These are phyloP conservation scores for Poterioochromonas sp. DNA, from an alignment of 352 stramenopile genomes.

Conservation along the genomic window DNA sequence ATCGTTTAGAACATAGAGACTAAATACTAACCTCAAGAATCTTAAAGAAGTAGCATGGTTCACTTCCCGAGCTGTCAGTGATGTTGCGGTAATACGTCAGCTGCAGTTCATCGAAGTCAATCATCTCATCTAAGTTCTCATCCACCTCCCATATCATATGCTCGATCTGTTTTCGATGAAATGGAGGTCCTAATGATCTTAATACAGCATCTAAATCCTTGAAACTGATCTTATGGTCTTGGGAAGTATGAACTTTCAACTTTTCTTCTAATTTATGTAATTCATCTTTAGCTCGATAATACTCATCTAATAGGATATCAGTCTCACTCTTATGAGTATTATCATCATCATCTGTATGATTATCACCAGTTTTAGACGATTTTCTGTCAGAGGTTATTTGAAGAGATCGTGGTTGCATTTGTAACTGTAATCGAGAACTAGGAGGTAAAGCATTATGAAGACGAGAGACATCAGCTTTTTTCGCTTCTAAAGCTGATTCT, in stretches of 20 bases:
- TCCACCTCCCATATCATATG: constrained; percentile 28
- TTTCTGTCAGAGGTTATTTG: not conserved
- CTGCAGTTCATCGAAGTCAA: constrained; percentile 23
- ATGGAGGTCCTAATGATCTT: not conserved
- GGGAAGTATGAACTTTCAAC: not conserved
- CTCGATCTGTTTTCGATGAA: constrained; percentile 3
- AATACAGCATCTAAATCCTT: constrained; percentile 17
- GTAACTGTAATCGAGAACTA: not conserved
- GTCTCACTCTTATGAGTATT: not conserved
- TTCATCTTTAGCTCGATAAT: constrained; percentile 1
- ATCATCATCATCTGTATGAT: not conserved
- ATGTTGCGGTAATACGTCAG: constrained; percentile 31
- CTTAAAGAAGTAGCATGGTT: constrained; percentile 21
- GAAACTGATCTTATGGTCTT: constrained; percentile 15
- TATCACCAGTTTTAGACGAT: not conserved
- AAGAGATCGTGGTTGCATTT: not conserved
- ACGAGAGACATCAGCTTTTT: constrained; percentile 7
- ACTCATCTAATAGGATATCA: not conserved
- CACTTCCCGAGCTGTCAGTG: not conserved
- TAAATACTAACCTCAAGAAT: constrained; percentile 14
- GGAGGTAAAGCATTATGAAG: not conserved
- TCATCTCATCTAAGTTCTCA: not conserved
- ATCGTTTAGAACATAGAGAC: not conserved
- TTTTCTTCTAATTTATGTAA: constrained; percentile 25
- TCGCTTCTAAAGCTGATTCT: not conserved